Base-by-base conservation (phyloP, 148 eudicot species). In the Hydrangea macrophylla region DNA sequence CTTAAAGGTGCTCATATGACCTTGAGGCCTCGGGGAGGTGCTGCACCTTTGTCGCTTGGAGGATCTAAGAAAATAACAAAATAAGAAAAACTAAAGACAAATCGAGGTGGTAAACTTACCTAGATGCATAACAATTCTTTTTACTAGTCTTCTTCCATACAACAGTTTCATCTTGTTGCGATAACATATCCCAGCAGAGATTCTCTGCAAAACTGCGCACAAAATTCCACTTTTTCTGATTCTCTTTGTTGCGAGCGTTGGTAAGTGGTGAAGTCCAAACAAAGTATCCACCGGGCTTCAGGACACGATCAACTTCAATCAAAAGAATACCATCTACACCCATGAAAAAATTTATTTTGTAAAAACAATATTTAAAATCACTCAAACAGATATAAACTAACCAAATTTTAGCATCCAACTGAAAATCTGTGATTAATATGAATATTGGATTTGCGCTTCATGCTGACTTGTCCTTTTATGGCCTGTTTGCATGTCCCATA, bases 271-370 rank as follows among this genome's bases (percentile, higher is more conserved):
- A 92, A 60, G 97, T 95, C 99, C 99, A 95, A 45, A 95, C 99
- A 81, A 95, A 95, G 72, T 95, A 95, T 78, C 97, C 99, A 73
- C 99, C 96, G 27, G 99, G 99, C 71, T 90, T 80, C 74, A 95
- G 69, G 64, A 91, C 83, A 72, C 99, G 82, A 80, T 95, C 96
- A 72, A 78, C 99, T 83, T 95, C 99, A 72, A 86, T 61, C 78
- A 95, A 81, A 78, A 81, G 80, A 67, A 84, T 73, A 45, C 97
- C 99, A 71, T 88, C 99, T 94, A 93, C 74, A 79, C 42, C 37
- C 72, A 76, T 27, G 45, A 70, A 20, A 31, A 73, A 61, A 25
- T 50, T 22, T 20, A 30, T 7, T 4, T 22, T 23, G 4, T 5
- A 69, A 37, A 69, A 50, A 35, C 28, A 45, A n/a, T n/a, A 60